Percentiles rank a stretch among this genome's conserved stretches.
Evolutionary conservation across 164 flowering plant species (phyloP).

Genomic region (Sedum album): DNA sequence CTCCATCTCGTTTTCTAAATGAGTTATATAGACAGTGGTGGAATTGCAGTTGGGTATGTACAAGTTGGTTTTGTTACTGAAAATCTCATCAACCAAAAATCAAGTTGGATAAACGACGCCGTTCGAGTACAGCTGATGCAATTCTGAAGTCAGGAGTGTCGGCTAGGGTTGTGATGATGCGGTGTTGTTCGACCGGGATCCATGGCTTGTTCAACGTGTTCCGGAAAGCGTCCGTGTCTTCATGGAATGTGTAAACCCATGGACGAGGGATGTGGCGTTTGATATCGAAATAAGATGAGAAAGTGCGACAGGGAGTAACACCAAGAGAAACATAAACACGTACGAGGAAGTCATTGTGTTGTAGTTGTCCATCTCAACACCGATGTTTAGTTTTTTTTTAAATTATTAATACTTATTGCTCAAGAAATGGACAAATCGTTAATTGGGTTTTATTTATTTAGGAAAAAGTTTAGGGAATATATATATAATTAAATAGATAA

Average conservation of each 20-base stretch:
- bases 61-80: not conserved
- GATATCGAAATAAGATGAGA: too few species aligned
- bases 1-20: not conserved
- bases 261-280: not conserved
- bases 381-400: too few species aligned
- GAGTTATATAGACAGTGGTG: too few species aligned
- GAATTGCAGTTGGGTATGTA: not conserved
- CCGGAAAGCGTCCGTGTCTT: not conserved
- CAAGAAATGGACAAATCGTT: too few species aligned
- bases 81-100: not conserved
- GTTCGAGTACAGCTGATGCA: not conserved
- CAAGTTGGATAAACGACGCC: not conserved
- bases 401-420: too few species aligned
- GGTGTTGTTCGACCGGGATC: not conserved
- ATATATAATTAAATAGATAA: too few species aligned
- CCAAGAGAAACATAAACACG: too few species aligned
- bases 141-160: not conserved
- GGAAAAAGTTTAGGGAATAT: too few species aligned
- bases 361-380: too few species aligned
- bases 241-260: not conserved
- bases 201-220: not conserved
- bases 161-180: not conserved
- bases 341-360: too few species aligned
- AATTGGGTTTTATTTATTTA: too few species aligned
- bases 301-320: too few species aligned